Evolutionary conservation across 2,329 filamentous ascomycete species (phyloP), one percentile per base, ranked within the genome.

Genomic region (Aspergillus udagawae): DNA sequence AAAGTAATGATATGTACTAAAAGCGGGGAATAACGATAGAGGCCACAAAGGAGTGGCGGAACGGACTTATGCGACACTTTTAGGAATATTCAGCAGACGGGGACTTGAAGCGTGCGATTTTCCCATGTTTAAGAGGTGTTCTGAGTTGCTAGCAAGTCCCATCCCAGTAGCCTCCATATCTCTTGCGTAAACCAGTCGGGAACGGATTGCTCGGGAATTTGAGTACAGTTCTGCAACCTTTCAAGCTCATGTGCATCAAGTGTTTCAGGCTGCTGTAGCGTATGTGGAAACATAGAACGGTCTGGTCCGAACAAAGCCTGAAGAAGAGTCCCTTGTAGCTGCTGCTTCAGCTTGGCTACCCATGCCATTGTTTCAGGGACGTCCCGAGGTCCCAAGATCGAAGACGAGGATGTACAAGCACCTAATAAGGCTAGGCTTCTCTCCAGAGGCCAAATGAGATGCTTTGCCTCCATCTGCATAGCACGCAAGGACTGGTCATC

Each of bases 151-250:
- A 75, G 44, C 52, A 73, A 57, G 51, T 85, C 82, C 83, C 83
- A 86, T 0, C 84, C 83, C 6, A 86, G 64, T 53, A 85, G 65
- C 53, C 75, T 70, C 84, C 84, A 86, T 2, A 86, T 68, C 61
- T 85, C 80, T 55, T 77, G 75, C 53, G 78, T 76, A 62, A 84
- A 86, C 81, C 82, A 84, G 17, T 82, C 78, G 3, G 75, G 64
- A 4, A 79, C 73, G 8, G 78, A 68, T 17, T 71, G 65, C 28
- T 79, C 71, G 1, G 62, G 42, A 25, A 44, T 23, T 6, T 57
- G 45, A 9, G 53, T 50, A 25, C 9, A 25, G 3, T 41, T 29
- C 14, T 28, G 50, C 28, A 65, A n/a, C 17, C 55, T 58, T 14
- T 60, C 61, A 49, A 62, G 32, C 14, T 62, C 60, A 23, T 55